Percentiles rank a stretch among this genome's conserved stretches.
Evolutionary conservation across 2,329 filamentous ascomycete genomes (phyloP).

Genomic region (Cercospora brassicicola): DNA sequence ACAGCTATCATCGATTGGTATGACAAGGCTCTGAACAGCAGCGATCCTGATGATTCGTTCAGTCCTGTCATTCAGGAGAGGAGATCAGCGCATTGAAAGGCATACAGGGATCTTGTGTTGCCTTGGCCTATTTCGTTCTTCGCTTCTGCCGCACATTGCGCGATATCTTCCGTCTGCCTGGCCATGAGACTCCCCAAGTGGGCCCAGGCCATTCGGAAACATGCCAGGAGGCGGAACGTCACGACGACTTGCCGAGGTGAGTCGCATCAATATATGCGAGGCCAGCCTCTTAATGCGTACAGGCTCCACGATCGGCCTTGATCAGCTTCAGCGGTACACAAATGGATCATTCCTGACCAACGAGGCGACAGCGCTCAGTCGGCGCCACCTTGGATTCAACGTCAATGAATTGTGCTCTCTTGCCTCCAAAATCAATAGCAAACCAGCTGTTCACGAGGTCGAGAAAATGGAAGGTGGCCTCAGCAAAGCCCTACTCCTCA

Average conservation of each 20-base stretch:
- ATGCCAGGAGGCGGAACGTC: not conserved
- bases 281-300: not conserved
- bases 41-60: no score
- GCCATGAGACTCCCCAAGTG: not conserved
- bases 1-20: no score
- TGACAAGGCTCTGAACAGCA: no score
- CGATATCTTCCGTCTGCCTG: no score
- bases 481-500: constrained; percentile 39
- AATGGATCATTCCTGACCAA: not conserved
- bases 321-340: not conserved
- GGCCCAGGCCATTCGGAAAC: not conserved
- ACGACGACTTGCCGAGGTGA: not conserved
- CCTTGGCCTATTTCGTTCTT: no score
- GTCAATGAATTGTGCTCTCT: constrained; percentile 35
- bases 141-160: no score
- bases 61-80: no score
- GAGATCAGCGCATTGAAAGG: no score
- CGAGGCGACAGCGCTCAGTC: constrained; percentile 13
- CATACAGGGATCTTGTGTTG: no score
- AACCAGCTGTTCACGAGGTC: constrained; percentile 33
- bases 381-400: constrained; percentile 36
- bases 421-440: constrained; percentile 27
- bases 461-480: constrained; percentile 41
- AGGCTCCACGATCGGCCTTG: not conserved
- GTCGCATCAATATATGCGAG: not conserved